Evolutionary conservation across 805 yeast genomes (phyloP), one percentile per base, ranked within the genome.

Genomic region (Wickerhamiella brachini): DNA sequence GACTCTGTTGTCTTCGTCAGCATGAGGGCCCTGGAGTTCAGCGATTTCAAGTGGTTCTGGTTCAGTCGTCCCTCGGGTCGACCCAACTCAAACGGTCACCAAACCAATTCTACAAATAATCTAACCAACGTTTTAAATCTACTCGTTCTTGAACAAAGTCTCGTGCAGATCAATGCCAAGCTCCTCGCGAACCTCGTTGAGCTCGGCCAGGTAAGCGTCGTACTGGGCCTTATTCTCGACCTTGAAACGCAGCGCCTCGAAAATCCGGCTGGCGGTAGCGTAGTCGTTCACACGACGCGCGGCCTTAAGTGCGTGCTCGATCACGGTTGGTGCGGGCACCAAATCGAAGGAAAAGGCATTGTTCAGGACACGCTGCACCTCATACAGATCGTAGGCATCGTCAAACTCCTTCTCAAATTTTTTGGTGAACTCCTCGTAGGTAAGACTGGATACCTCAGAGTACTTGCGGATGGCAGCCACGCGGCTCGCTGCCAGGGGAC

Each of bases 211-310:
- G 77, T 93, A 93, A 58, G 96, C 97, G 64, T 83, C 78, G 77
- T 93, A 93, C 75, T 93, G 97, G 61, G 83, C 83, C 68, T 79
- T 81, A 74, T 83, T 86, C 71, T 90, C 97, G 58, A 93, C 97
- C 77, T 93, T 93, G 80, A 81, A 86, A 71, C 85, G 86, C 68
- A 93, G 79, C 59, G 71, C 97, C 77, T 90, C 98, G 64, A 93
- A 93, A 52, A 95, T 95, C 75, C 98, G 85, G 61, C 88, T 93
- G 51, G 98, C 98, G 54, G 97, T 89, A 55, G 98, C 96, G 74
- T 86, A 86, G 75, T 93, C 98, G 72, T 93, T 87, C 60, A 93
- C 97, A 74, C 97, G 86, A 81, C 98, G 89, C 62, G 97, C 89
- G 47, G 98, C 98, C 74, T 85, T 81, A 67, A 93, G 77, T 47